Evolutionary conservation across 805 yeast species (phyloP), one percentile per base, ranked within the genome.

Genomic region (Saturnispora halmiae): DNA sequence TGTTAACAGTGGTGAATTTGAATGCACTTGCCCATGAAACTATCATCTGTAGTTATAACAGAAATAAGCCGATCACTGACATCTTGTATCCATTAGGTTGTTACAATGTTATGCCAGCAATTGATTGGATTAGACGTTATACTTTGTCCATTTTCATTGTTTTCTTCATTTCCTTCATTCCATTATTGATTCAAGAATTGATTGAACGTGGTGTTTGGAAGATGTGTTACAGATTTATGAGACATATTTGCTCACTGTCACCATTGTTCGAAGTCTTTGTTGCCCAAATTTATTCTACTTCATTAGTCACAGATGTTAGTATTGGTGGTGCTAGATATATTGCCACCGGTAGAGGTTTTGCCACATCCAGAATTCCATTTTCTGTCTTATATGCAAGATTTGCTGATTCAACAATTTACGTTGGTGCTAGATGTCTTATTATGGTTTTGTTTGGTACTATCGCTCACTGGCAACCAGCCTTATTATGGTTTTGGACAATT

Each of bases 301-400:
- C 92, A 10, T 64, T 82, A 51, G 63, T 73, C 42, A 77, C 77
- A 54, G 88, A 82, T 65, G 69, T 82, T 61, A 69, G 81, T 38
- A 75, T 82, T 49, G 94, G 94, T 62, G 92, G 92, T 61, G 94
- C 94, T 47, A 77, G 85, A 65, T 82, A 82, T 65, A 80, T 82
- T 55, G 77, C 88, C 31, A 82, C 92, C 14, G 92, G 92, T 59
- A 73, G 94, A 69, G 88, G 92, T 51, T 82, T 82, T 58, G 90
- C 90, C 34, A 83, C 88, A 3, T 67, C 77, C 1, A 69, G 94
- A 55, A 68, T 73, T 34, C 77, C 85, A 26, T 80, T 82, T 53
- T 61, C 75, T n/a, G 59, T 67, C 9, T 65, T 84, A 34, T 83
- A 77, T 51, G 64, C 85, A 8, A 68, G 87, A 46, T 83, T 80